phyloP scores from a whole-genome alignment of 2,329 filamentous ascomycete genomes.

The Cladophialophora exuberans region DNA sequence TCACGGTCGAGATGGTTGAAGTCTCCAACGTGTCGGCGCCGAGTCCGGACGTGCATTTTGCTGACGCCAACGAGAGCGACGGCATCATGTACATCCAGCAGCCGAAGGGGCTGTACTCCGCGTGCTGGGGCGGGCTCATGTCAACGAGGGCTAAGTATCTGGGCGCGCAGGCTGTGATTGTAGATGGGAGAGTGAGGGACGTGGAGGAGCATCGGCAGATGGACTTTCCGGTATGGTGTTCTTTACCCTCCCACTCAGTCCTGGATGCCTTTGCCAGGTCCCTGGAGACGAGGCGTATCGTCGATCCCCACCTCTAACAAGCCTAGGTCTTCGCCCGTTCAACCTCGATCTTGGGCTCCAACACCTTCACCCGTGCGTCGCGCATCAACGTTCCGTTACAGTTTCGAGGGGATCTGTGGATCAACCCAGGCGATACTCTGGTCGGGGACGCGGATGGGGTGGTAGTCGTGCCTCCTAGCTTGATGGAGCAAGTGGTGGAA shows the following conservation, averaged over 20 bases:
- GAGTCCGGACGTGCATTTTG: slow-evolving; percentile 40
- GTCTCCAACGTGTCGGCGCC: slow-evolving; percentile 38
- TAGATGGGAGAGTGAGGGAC: slow-evolving; percentile 45
- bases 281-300: too few relatives aligned
- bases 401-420: slow-evolving; percentile 35
- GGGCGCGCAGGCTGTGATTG: slow-evolving; percentile 43
- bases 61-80: slow-evolving; percentile 40
- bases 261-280: too few relatives aligned
- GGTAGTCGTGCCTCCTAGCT: slow-evolving; percentile 13
- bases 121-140: slow-evolving; percentile 47
- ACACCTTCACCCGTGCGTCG: slow-evolving; percentile 41
- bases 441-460: slow-evolving; percentile 41
- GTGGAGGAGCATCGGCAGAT: slow-evolving; percentile 40
- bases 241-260: neutral
- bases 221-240: slow-evolving; percentile 16
- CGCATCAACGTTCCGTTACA: slow-evolving; percentile 41
- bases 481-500: slow-evolving; percentile 38
- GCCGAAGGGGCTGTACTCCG: slow-evolving; percentile 39
- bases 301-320: slow-evolving; percentile 20
- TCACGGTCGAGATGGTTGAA: slow-evolving; percentile 41
- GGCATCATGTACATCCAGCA: slow-evolving; percentile 44
- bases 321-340: slow-evolving; percentile 38
- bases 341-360: slow-evolving; percentile 39
- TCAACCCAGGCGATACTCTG: slow-evolving; percentile 42
- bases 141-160: slow-evolving; percentile 39